Base-by-base conservation (phyloP, 495 filamentous ascomycete genomes). In the Penicillium parvum region DNA sequence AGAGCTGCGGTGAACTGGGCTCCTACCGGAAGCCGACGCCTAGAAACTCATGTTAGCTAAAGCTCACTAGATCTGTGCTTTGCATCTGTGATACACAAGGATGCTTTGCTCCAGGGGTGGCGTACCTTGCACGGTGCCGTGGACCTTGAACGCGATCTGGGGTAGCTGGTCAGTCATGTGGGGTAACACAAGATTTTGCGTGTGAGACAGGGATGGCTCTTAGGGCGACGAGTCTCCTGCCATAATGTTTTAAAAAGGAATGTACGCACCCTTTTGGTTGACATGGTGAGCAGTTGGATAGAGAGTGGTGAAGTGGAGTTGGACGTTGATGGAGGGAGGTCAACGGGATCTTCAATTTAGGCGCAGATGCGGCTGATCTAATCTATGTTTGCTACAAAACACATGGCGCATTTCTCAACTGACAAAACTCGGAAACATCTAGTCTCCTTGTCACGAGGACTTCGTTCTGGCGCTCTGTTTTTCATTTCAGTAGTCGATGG, bases 11-110 rank as follows among this genome's bases (percentile, higher is more conserved):
- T 11, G 12, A 16, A 17, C 17, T 15, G 36, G 15, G 33, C 36
- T 42, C 50, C 33, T 79, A 85, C 76, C 84, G 82, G 61, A 84
- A 89, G 47, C 78, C 83, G 47, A 89, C 85, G 38, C 85, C 83
- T 87, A 33, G 35, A 28, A 1, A 7, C 15, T 8, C 3, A 23
- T 12, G 37, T 60, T 33, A 60, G 49, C 27, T n/a, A n/a, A n/a
- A n/a, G n/a, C n/a, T n/a, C n/a, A n/a, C n/a, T n/a, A n/a, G n/a
- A n/a, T n/a, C n/a, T n/a, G n/a, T n/a, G n/a, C n/a, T n/a, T n/a
- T n/a, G n/a, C n/a, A n/a, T n/a, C n/a, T n/a, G n/a, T n/a, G n/a
- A n/a, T n/a, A n/a, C n/a, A n/a, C n/a, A n/a, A n/a, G n/a, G n/a
- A n/a, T n/a, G n/a, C n/a, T n/a, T n/a, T n/a, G n/a, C n/a, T n/a